Base-by-base conservation (phyloP, 176 grass and related monocot species). In the Oryza coarctata region DNA sequence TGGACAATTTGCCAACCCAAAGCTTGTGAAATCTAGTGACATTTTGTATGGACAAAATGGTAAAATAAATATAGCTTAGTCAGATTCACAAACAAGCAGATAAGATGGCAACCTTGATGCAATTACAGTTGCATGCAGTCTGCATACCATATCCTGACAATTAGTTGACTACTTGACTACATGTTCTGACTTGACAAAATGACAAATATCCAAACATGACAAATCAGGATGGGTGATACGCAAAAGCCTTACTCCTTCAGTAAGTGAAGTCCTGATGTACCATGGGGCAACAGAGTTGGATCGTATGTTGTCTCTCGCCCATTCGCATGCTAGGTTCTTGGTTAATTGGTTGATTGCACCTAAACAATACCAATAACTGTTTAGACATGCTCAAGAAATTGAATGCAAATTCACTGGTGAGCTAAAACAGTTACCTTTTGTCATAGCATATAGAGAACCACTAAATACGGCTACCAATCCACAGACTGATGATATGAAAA, bases 291-390 rank as follows among this genome's bases (percentile, higher is more conserved):
- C 92, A 71, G 84, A 86, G 63, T 98, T 98, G 68, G 72, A 76
- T 88, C 95, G 83, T 77, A 98, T 93, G 71, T 88, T 84, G 70
- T 94, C 95, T 74, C 89, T 91, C 2, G 95, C 95, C 92, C 95
- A 98, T 68, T 98, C 92, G 38, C 95, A 98, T 10, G 92, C 92
- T 26, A 98, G 76, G 61, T 98, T 98, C 84, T 91, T 98, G 26
- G 90, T 71, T 63, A 98, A 73, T 66, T 94, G 95, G 78, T 98
- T 98, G 8, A 94, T 93, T 71, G 92, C 95, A 75, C 81, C 95
- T 97, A 69, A 78, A 80, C 68, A 50, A 60, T 20, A 38, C 17
- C 23, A 1, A 0, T 38, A 75, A 17, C 61, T 81, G 9, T 38
- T 83, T 33, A 87, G 22, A 27, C 8, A 70, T 71, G 69, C 33